Percentiles rank a stretch among this genome's conserved stretches.
Conservation (phyloP, 2,329 filamentous ascomycete genomes). For the Fusarium foetens region DNA sequence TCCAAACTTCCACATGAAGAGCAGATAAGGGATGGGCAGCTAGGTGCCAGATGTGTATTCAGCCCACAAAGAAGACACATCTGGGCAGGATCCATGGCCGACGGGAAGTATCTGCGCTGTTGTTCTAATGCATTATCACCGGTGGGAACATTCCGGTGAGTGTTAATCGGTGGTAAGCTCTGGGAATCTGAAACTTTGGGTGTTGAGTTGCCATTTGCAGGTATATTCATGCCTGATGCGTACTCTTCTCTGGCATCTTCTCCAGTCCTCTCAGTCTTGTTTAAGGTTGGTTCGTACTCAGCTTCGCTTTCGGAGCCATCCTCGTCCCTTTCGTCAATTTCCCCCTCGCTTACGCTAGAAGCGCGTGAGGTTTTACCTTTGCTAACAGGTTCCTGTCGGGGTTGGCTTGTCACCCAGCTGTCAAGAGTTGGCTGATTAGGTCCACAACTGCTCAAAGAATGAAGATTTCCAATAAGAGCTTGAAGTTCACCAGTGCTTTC, state of each 20-base stretch:
- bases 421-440: slow-evolving; percentile 12
- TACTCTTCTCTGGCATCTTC: slow-evolving; percentile 10
- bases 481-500: slow-evolving; percentile 41
- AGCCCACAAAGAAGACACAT: slow-evolving; percentile 65
- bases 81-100: slow-evolving; percentile 52
- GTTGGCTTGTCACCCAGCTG: slow-evolving; percentile 8
- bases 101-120: slow-evolving; percentile 63
- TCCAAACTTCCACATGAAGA: slow-evolving; percentile 57
- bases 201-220: slow-evolving; percentile 22
- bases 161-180: slow-evolving; percentile 17
- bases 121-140: slow-evolving; percentile 51
- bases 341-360: slow-evolving; percentile 37
- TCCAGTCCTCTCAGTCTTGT: slow-evolving; percentile 17
- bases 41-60: slow-evolving; percentile 56
- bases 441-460: neutral
- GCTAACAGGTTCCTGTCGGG: slow-evolving; percentile 3
- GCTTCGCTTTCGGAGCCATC: slow-evolving; percentile 42
- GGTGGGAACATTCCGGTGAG: slow-evolving; percentile 40
- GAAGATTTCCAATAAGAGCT: slow-evolving; percentile 35
- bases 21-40: slow-evolving; percentile 61
- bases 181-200: slow-evolving; percentile 1
- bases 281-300: slow-evolving; percentile 41
- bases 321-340: slow-evolving; percentile 14
- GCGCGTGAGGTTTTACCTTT: slow-evolving; percentile 33
- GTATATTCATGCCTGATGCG: neutral